Evolutionary conservation across 129 eudicot species (phyloP).

Genomic region (Heracleum sosnowskyi): DNA sequence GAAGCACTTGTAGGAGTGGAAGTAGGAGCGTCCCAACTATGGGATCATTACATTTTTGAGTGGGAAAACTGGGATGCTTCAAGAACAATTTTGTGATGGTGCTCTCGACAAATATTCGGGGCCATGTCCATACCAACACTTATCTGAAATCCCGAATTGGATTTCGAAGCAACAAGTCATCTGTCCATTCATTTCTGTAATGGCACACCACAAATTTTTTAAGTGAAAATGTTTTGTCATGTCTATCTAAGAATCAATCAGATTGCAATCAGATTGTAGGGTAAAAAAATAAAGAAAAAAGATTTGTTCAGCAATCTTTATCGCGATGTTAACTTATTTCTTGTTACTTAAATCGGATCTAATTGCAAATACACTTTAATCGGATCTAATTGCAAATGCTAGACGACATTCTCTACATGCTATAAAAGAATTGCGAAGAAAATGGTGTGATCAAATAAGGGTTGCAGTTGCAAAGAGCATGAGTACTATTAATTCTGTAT

Average conservation of each 20-base stretch:
- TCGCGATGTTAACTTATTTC: not conserved
- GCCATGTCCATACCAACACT: not conserved
- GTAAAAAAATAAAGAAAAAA: too few relatives aligned
- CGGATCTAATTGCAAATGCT: not conserved
- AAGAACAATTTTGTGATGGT: not conserved
- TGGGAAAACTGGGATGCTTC: not conserved
- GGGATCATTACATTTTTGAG: not conserved
- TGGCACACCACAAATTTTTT: too few relatives aligned
- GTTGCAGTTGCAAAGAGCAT: not conserved
- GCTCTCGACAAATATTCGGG: not conserved
- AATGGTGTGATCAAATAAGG: not conserved
- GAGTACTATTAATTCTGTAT: not conserved
- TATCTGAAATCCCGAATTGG: too few relatives aligned
- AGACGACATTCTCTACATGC: not conserved
- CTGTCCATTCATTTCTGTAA: too few relatives aligned
- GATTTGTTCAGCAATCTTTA: not conserved
- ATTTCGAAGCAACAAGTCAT: too few relatives aligned
- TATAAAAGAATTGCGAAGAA: not conserved
- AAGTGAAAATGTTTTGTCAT: too few relatives aligned
- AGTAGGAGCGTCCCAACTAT: not conserved
- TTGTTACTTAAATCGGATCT: not conserved
- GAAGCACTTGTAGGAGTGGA: not conserved
- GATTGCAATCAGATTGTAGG: too few relatives aligned
- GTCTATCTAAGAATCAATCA: too few relatives aligned
- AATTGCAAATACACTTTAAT: too few relatives aligned